These are phyloP conservation scores for Chlorella sp. DNA, from an alignment of 139 green algal genomes.

Conservation along the genomic window DNA sequence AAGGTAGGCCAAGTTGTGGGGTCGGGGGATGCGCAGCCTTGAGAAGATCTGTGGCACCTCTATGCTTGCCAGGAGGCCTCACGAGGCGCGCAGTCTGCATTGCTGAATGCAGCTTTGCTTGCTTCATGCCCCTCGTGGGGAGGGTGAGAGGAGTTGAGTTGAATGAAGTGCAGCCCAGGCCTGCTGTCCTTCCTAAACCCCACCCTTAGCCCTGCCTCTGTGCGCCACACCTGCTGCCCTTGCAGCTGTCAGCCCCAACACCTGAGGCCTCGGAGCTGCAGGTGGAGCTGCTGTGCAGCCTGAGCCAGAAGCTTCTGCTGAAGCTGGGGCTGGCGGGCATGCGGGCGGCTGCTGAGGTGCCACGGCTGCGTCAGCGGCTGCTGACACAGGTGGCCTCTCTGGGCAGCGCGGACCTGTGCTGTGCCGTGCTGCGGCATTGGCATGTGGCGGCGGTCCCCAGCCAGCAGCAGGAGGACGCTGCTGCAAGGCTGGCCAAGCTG, in stretches of 20 bases:
- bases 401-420: not conserved
- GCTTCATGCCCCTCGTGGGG: not conserved
- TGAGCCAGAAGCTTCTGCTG: conserved; percentile 30
- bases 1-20: no score
- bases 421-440: not conserved
- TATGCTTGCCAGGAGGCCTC: no score
- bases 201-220: not conserved
- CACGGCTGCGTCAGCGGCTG: not conserved
- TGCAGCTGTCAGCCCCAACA: conserved; percentile 9
- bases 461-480: not conserved
- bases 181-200: not conserved
- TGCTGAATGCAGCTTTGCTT: not conserved
- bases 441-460: not conserved
- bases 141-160: not conserved
- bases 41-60: no score
- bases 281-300: conserved; percentile 30
- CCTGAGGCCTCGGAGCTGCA: conserved; percentile 35
- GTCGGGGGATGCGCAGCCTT: no score
- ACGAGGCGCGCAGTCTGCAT: no score
- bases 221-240: not conserved
- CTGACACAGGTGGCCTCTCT: not conserved
- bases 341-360: conserved; percentile 3
- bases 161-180: not conserved
- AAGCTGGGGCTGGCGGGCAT: conserved; percentile 37
- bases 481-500: not conserved